Base-by-base conservation (phyloP, 1,284 basidiomycete species). In the Puccinia triticina region DNA sequence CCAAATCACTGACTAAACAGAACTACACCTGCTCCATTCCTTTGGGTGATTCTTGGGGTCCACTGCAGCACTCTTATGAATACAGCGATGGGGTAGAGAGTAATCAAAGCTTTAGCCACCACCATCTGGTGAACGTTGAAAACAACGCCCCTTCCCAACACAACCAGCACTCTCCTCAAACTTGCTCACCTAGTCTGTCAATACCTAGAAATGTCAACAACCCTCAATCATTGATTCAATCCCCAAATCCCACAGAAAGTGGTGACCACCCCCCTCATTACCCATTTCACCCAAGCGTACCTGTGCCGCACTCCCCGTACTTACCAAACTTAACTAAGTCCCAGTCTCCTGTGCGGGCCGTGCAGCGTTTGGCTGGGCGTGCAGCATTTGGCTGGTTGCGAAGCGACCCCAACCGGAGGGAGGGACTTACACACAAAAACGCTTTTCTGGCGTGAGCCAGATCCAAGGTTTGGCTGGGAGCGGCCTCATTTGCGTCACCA, bases 71-170 rank as follows among this genome's bases (percentile, higher is more conserved):
- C 61, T 14, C 67, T 7, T 81, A 81, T 53, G 78, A 81, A 50
- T 81, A 81, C 46, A 81, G 69, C 53, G 69, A 74, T 48, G 77
- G 77, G 23, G 71, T 73, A 14, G 57, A 61, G 53, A 59, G 57
- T 32, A 76, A 37, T 61, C 50, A 37, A 26, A 61, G 48, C 46
- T 46, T 73, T 21, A 59, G 53, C 29, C 67, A 73, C 46, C 67
- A 74, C 29, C 78, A 55, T 48, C 26, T 66, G 64, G 46, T 81
- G 18, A 81, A 73, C 46, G 78, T 81, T 59, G 78, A 81, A 59
- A 34, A 59, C 69, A 81, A 74, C 37, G 57, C 74, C 23, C 43
- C 71, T 37, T 67, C 59, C 59, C 80, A 82, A 32, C 72, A 57
- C 40, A 18, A 12, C 7, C 61, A 34, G 37, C 1, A 48, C 67